Evolutionary conservation across 225 moss, liverwort and hornwort species (phyloP), one percentile per base, ranked within the genome.

Genomic region (Pseudoscleropodium purum): DNA sequence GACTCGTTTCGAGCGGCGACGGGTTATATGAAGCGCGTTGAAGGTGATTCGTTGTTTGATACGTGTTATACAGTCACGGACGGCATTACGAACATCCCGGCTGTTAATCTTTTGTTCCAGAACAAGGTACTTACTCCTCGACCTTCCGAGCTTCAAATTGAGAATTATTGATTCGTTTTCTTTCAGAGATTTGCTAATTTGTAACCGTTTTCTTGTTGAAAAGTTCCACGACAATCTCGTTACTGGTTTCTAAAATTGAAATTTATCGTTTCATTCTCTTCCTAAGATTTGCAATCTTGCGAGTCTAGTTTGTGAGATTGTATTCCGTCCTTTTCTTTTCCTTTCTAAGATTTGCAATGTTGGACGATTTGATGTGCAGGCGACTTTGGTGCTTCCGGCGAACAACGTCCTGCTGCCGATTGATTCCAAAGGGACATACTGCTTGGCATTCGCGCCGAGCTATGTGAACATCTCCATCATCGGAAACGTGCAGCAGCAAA

Each of bases 401-500:
- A 95, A 95, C 86, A 97, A 97, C 86, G 90, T 93, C 49, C 78
- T 97, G 43, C 91, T 96, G 63, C 97, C 96, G 27, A 91, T 95
- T 24, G 94, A 95, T 59, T 91, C 91, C 7, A 89, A 92, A 36
- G 95, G 96, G 17, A 89, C 91, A 2, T 83, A 93, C 74, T 97
- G 96, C 89, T 90, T 96, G 43, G 95, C 97, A 11, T 96, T 96
- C 78, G 95, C 93, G 21, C 84, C 87, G 14, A 92, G 95, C 56
- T 90, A 91, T 10, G 84, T 91, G 34, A 94, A 94, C 87, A 90
- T 96, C 82, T 96, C 95, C n/a, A 97, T 97, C 87, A 97, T 96
- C 31, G 95, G 96, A 17, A 96, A 97, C 84, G 90, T 97, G 24
- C 96, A 97, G 85, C 97, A 96, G 85, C 96, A 97, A 75, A 96